phyloP scores from a whole-genome alignment of 768 basidiomycete genomes.

The Lactifluus volemus region DNA sequence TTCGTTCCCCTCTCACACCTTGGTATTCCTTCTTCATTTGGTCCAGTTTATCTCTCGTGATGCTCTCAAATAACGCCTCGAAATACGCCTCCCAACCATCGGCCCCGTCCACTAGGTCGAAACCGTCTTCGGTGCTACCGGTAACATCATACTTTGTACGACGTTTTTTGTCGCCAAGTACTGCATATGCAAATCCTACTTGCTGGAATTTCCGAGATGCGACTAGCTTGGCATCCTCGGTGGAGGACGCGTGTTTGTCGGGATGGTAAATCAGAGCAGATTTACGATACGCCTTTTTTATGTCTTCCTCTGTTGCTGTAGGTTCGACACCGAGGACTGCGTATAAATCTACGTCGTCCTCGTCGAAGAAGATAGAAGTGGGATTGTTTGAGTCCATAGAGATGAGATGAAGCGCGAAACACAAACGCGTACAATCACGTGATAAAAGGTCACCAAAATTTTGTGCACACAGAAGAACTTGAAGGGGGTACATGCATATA shows the following conservation, averaged over 20 bases:
- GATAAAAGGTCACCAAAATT: neutral
- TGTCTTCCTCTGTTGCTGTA: conserved; percentile 51
- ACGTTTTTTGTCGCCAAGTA: conserved; percentile 71
- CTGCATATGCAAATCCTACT: conserved; percentile 88
- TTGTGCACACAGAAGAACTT: too few species aligned
- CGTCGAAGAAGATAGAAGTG: conserved; percentile 69
- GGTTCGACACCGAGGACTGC: conserved; percentile 51
- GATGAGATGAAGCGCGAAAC: neutral
- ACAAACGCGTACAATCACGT: neutral
- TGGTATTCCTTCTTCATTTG: conserved; percentile 94
- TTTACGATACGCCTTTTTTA: conserved; percentile 79
- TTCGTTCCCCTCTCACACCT: conserved; percentile 37
- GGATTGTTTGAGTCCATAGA: conserved; percentile 47
- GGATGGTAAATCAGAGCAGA: conserved; percentile 80
- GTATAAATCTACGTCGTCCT: conserved; percentile 73
- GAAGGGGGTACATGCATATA: too few species aligned
- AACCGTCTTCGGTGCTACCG: conserved; percentile 76
- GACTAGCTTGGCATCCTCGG: conserved; percentile 51
- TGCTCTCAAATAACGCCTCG: conserved; percentile 77
- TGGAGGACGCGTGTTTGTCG: conserved; percentile 71
- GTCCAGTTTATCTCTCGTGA: conserved; percentile 79
- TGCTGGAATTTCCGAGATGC: conserved; percentile 83
- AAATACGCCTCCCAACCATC: conserved; percentile 97
- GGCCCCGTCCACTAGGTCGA: conserved; percentile 61
- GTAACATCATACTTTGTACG: conserved; percentile 75